Conservation (phyloP, 108 stramenopile genomes). For the Chaetoceros tenuissimus region DNA sequence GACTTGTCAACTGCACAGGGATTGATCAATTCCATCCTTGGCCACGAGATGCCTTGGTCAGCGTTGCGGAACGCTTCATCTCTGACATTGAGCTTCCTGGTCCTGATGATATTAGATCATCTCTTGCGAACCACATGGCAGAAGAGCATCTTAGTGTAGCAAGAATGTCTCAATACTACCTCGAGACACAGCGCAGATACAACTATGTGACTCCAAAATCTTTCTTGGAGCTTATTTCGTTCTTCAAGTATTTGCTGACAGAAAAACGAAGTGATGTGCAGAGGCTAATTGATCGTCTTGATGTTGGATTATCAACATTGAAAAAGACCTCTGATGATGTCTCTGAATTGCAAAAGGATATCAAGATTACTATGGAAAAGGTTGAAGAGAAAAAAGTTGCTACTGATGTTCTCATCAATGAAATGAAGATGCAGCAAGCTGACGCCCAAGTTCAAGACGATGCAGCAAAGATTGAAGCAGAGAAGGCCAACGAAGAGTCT, state of each 20-base stretch:
- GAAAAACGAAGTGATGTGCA: slow-evolving; percentile 67
- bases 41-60: slow-evolving; percentile 82
- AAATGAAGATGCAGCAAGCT: slow-evolving; percentile 69
- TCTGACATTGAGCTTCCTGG: slow-evolving; percentile 62
- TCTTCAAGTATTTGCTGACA: slow-evolving; percentile 78
- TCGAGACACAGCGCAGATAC: slow-evolving; percentile 66
- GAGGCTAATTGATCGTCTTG: slow-evolving; percentile 71
- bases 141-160: slow-evolving; percentile 77
- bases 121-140: slow-evolving; percentile 81
- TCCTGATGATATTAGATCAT: slow-evolving; percentile 20
- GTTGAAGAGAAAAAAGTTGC: slow-evolving; percentile 85
- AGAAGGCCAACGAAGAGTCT: slow-evolving; percentile 61
- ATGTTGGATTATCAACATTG: slow-evolving; percentile 81
- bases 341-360: slow-evolving; percentile 73
- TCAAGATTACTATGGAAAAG: slow-evolving; percentile 75
- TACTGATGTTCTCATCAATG: slow-evolving; percentile 65
- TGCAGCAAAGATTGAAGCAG: slow-evolving; percentile 63
- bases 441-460: slow-evolving; percentile 79
- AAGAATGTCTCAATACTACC: slow-evolving; percentile 47
- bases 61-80: slow-evolving; percentile 74
- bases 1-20: slow-evolving; percentile 75
- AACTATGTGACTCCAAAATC: slow-evolving; percentile 92
- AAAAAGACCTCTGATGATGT: slow-evolving; percentile 80
- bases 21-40: slow-evolving; percentile 89
- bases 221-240: slow-evolving; percentile 78